Evolutionary conservation across 106 monocot genomes (phyloP), one percentile per base, ranked within the genome.

Genomic region (Allium sativum): DNA sequence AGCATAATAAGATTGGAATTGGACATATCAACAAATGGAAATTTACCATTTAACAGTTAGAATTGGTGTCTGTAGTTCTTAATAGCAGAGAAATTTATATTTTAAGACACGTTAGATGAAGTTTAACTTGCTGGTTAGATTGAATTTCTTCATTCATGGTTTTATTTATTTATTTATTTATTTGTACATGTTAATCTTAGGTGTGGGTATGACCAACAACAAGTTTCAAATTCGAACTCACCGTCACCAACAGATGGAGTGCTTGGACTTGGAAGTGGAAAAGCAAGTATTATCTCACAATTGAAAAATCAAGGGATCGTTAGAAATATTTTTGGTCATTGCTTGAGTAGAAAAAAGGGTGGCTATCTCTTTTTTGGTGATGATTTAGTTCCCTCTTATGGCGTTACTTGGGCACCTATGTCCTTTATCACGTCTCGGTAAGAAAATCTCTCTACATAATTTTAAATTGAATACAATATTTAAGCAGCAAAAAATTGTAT

Each of bases 341-440:
- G 95, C 58, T 78, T 96, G 9, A 61, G 87, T 21, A 68, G 84
- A 12, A 72, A 40, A 4, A 77, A 82, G 8, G 81, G 79, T 1
- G 95, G 95, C 7, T 87, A 70, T 67, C 77, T 96, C 54, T 90
- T 84, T 79, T 78, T 96, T 16, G 90, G 95, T 4, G 90, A 96
- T 21, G 79, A 76, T 21, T 51, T 84, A 4, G 79, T 96, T 17
- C 87, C 90, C 18, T 19, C 61, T 9, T 43, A 58, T 15, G 78
- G 83, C 6, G 43, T 96, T 12, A 76, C 73, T 9, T 87, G 87
- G 87, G 79, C 77, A 1, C 75, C 87, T 6, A 82, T 90, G 79
- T 66, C 72, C 42, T 68, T 40, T 62, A 59, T 31, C 21, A 20
- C 53, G 9, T 22, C 41, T 42, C 21, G 48, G 15, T 15, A 50